Evolutionary conservation across 805 yeast genomes (phyloP).

Genomic region (Zygosaccharomyces lentus): DNA sequence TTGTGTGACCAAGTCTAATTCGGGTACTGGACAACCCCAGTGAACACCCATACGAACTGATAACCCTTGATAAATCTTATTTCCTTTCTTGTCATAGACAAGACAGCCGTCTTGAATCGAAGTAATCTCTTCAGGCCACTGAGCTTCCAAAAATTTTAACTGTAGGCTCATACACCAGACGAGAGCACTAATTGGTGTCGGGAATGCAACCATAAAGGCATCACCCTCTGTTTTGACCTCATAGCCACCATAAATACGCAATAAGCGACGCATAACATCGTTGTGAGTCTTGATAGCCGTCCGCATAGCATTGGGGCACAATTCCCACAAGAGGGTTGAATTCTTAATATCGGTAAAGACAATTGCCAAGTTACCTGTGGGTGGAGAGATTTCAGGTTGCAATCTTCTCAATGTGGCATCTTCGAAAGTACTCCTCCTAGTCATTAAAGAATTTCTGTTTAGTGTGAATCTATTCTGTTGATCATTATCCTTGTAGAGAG

Average conservation of each 20-base stretch:
- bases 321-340: conserved; percentile 91
- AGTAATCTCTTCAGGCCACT: conserved; percentile 93
- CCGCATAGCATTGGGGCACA: conserved; percentile 89
- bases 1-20: conserved; percentile 86
- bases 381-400: conserved; percentile 90
- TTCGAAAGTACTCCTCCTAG: conserved; percentile 55
- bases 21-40: conserved; percentile 98
- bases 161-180: conserved; percentile 95
- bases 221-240: conserved; percentile 99
- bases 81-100: conserved; percentile 56
- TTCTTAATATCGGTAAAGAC: conserved; percentile 96
- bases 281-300: conserved; percentile 95
- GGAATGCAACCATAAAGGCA: conserved; percentile 96
- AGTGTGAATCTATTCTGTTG: conserved; percentile 30
- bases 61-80: conserved; percentile 73
- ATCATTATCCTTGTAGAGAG: conserved; percentile 50
- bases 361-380: conserved; percentile 89
- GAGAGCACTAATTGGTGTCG: conserved; percentile 83
- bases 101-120: conserved; percentile 81
- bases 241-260: conserved; percentile 91
- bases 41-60: conserved; percentile 98
- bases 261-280: conserved; percentile 86
- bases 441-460: conserved; percentile 39
- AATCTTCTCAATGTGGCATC: conserved; percentile 78
- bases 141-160: conserved; percentile 72